Conservation (phyloP, 768 basidiomycete genomes). For the Phlegmacium glaucopus region DNA sequence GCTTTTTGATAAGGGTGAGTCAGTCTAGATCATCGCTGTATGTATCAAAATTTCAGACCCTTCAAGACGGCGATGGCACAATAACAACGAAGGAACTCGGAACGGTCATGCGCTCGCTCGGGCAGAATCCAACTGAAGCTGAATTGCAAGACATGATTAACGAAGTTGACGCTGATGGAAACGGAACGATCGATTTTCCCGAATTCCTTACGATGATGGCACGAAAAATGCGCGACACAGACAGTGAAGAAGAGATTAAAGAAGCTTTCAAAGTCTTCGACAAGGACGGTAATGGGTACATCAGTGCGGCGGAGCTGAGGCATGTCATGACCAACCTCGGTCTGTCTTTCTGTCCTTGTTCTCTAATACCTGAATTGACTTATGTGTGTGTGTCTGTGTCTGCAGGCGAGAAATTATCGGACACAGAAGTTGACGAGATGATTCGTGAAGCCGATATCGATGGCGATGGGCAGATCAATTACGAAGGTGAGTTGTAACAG, state of each 20-base stretch:
- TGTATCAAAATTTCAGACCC: neutral
- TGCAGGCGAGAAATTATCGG: conserved; percentile 76
- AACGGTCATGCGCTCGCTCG: conserved; percentile 44
- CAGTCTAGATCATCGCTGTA: conserved; percentile 2
- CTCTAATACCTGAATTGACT: neutral
- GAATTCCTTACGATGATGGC: conserved; percentile 37
- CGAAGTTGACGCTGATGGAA: conserved; percentile 39
- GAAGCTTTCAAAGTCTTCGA: conserved; percentile 98
- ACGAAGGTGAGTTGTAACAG: conserved; percentile 55
- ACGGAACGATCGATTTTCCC: conserved; percentile 43
- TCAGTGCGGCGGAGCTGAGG: conserved; percentile 81
- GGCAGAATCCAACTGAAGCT: conserved; percentile 40
- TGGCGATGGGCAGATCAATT: conserved; percentile 86
- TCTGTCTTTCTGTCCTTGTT: conserved; percentile 27
- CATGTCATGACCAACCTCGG: conserved; percentile 92
- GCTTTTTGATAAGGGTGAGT: conserved; percentile 88
- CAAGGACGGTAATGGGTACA: conserved; percentile 92
- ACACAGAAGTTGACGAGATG: conserved; percentile 88
- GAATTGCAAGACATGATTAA: conserved; percentile 44
- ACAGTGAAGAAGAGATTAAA: conserved; percentile 91
- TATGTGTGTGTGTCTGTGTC: neutral
- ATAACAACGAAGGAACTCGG: conserved; percentile 45
- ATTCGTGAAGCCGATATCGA: conserved; percentile 91
- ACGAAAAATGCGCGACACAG: conserved; percentile 51
- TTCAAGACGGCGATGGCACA: conserved; percentile 42